Conservation (phyloP, 2,329 filamentous ascomycete species). For the Xylaria sp. region DNA sequence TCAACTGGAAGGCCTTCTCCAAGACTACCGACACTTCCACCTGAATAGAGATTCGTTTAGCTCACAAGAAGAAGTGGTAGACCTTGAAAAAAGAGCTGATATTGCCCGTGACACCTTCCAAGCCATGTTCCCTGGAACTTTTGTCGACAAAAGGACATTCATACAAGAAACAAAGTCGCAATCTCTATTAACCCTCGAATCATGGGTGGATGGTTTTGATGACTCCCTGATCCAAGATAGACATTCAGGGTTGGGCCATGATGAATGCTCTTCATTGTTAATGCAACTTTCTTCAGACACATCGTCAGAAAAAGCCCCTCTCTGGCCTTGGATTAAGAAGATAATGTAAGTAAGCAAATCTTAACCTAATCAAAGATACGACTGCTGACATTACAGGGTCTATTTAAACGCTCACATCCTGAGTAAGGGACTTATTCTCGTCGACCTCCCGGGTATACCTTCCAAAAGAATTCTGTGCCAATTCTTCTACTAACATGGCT, state of each 20-base stretch:
- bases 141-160: conserved; percentile 41
- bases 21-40: conserved; percentile 52
- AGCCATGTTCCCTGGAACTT: conserved; percentile 50
- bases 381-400: conserved; percentile 51
- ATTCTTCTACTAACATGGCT: background rate
- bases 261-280: conserved; percentile 51
- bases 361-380: background rate
- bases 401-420: conserved; percentile 57
- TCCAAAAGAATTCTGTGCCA: conserved; percentile 3
- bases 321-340: conserved; percentile 59
- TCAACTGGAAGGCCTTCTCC: conserved; percentile 52
- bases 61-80: conserved; percentile 37
- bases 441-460: conserved; percentile 59
- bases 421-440: conserved; percentile 59
- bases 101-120: conserved; percentile 53
- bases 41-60: conserved; percentile 39
- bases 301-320: conserved; percentile 36
- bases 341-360: conserved; percentile 49
- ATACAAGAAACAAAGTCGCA: conserved; percentile 1
- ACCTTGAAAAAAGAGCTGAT: conserved; percentile 46
- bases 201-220: conserved; percentile 40
- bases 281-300: conserved; percentile 53
- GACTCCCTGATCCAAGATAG: conserved; percentile 22
- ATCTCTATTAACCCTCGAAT: conserved; percentile 39
- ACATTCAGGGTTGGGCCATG: conserved; percentile 15